phyloP scores from a whole-genome alignment of 2,329 filamentous ascomycete species.

The Anisogramma anomala region DNA sequence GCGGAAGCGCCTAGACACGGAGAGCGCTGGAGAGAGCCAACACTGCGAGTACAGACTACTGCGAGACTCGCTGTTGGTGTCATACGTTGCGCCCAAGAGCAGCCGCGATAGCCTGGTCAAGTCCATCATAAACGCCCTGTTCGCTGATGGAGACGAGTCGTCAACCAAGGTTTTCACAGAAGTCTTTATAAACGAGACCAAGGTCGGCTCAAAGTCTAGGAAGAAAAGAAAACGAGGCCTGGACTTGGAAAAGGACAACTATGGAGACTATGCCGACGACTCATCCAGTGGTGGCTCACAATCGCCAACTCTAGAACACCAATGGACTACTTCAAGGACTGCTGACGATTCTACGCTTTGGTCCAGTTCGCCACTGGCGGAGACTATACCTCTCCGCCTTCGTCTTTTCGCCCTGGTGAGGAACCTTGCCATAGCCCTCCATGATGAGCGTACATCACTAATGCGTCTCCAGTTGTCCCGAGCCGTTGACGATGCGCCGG shows the following conservation, averaged over 20 bases:
- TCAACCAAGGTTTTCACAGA: constrained; percentile 47
- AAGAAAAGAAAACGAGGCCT: constrained; percentile 42
- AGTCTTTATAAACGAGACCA: constrained; percentile 56
- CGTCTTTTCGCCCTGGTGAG: constrained; percentile 48
- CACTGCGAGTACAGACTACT: constrained; percentile 25
- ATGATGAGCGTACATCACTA: constrained; percentile 9
- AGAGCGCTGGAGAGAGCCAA: constrained; percentile 18
- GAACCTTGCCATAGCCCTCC: background rate
- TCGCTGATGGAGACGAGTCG: constrained; percentile 51
- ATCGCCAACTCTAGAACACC: constrained; percentile 33
- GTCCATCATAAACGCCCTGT: constrained; percentile 52
- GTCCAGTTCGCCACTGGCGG: constrained; percentile 28
- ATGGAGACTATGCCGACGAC: constrained; percentile 47
- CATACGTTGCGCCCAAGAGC: constrained; percentile 39
- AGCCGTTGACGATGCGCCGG: constrained; percentile 34
- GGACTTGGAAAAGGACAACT: constrained; percentile 48
- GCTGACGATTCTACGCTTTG: constrained; percentile 13
- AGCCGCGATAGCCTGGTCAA: constrained; percentile 34
- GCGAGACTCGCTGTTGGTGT: constrained; percentile 45
- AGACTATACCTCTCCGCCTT: constrained; percentile 50
- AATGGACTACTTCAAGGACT: constrained; percentile 24
- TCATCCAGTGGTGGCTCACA: constrained; percentile 36
- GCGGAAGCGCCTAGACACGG: constrained; percentile 37
- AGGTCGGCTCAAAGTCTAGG: constrained; percentile 28
- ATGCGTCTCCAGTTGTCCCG: constrained; percentile 29